These are phyloP conservation scores for Cyanidioschyzon merolae DNA, from an alignment of 23 red algal genomes.

Conservation along the genomic window DNA sequence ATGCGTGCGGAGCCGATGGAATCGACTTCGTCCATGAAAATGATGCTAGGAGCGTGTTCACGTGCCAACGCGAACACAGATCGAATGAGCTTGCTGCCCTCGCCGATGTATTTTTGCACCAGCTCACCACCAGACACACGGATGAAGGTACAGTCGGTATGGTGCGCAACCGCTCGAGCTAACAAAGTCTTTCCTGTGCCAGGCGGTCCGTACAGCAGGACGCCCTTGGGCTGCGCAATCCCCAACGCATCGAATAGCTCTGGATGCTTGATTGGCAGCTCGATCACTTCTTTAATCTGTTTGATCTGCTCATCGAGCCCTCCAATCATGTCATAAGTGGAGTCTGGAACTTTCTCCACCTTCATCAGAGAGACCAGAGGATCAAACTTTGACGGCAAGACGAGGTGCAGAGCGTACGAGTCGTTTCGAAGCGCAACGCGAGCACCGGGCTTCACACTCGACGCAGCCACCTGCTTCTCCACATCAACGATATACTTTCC, in stretches of 20 bases:
- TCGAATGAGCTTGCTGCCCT: conserved; percentile 45
- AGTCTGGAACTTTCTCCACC: conserved; percentile 97
- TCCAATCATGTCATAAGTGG: conserved; percentile 98
- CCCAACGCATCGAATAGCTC: conserved; percentile 95
- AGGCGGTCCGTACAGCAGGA: conserved; percentile 53
- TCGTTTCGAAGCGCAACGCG: conserved; percentile 88
- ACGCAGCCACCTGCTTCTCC: conserved; percentile 59
- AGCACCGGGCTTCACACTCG: conserved; percentile 43
- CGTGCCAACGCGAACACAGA: conserved; percentile 57
- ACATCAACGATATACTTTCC: conserved; percentile 96
- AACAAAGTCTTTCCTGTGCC: conserved; percentile 62
- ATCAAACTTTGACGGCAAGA: conserved; percentile 90
- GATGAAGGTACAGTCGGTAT: conserved; percentile 62
- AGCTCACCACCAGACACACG: conserved; percentile 48
- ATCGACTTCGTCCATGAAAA: conserved; percentile 68
- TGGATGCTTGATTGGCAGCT: conserved; percentile 88
- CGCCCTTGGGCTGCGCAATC: conserved; percentile 76
- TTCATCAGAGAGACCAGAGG: conserved; percentile 85
- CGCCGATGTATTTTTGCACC: conserved; percentile 64
- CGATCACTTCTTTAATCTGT: conserved; percentile 93
- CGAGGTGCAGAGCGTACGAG: conserved; percentile 86
- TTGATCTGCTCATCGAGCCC: conserved; percentile 95
- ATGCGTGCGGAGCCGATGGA: conserved; percentile 48
- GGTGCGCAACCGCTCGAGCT: conserved; percentile 51
- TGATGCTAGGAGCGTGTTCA: conserved; percentile 59